Evolutionary conservation across 1,284 basidiomycete genomes (phyloP).

Genomic region (Cutaneotrichosporon sp.): DNA sequence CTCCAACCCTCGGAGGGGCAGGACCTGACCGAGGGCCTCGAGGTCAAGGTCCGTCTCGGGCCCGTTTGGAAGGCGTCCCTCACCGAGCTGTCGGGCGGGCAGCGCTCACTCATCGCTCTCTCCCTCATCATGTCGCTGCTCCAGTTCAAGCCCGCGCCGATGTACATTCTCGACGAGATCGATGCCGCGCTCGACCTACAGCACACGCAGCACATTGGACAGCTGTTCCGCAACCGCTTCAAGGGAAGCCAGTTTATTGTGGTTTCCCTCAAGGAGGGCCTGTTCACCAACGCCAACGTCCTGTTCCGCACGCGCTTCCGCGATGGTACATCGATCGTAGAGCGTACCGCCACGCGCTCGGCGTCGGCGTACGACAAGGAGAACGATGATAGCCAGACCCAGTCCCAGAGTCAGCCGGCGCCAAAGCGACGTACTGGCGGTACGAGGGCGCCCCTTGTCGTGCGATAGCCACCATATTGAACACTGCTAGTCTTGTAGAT

Average conservation of each 20-base stretch:
- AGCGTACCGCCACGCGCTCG: conserved; percentile 54
- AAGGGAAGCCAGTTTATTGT: conserved; percentile 95
- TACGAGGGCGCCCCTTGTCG: neutral
- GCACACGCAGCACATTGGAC: conserved; percentile 95
- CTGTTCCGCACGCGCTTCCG: conserved; percentile 88
- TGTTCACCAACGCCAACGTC: conserved; percentile 97
- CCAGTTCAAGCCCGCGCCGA: conserved; percentile 98
- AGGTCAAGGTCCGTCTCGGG: conserved; percentile 94
- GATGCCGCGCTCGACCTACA: conserved; percentile 94
- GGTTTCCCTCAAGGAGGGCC: conserved; percentile 92
- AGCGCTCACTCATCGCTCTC: conserved; percentile 92
- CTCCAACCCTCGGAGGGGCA: conserved; percentile 89
- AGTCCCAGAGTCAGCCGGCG: neutral
- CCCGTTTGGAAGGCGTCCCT: conserved; percentile 96
- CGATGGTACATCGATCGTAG: conserved; percentile 87
- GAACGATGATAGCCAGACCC: conserved; percentile 10
- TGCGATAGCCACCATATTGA: neutral
- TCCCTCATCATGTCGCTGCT: conserved; percentile 97
- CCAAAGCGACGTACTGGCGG: neutral
- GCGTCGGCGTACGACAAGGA: conserved; percentile 16
- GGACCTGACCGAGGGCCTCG: conserved; percentile 93
- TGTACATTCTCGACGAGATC: conserved; percentile 99
- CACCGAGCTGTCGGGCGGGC: conserved; percentile 95
- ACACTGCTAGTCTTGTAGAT: neutral
- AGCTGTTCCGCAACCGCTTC: conserved; percentile 94